Evolutionary conservation across 2,329 filamentous ascomycete genomes (phyloP), one percentile per base, ranked within the genome.

Genomic region (Tolypocladium amazonense): DNA sequence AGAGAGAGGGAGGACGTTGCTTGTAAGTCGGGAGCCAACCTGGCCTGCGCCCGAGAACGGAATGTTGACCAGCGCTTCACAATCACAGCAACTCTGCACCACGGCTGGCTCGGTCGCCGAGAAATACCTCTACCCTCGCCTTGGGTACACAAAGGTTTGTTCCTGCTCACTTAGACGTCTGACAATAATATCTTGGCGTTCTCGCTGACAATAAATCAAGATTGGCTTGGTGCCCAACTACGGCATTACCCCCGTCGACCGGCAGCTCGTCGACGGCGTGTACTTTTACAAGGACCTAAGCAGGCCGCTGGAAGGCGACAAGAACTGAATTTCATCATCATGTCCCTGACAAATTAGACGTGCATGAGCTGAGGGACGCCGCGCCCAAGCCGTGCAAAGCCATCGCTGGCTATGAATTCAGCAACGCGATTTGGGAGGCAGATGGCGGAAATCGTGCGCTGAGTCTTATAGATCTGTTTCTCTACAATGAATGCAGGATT

Each of bases 31-130:
- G 9, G 20, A 43, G 9, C 9, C 5, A 7, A 37, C 12, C 11
- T 9, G 35, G 11, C 35, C 3, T 14, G 35, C 8, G 35, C 35
- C 12, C 11, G 4, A 37, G 35, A 12, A 25, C 11, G n/a, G 12
- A 1, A 9, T 25, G 33, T 12, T 18, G 41, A 58, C 23, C 20
- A 56, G 56, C 8, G 23, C 8, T 15, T 12, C 25, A 9, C 27
- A 0, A 1, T 25, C 20, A 18, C 27, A 56, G 58, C 60, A 56
- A 58, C 37, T 64, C 23, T 58, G 58, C 5, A 62, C 59, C 23
- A 59, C 60, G 14, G 59, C 35, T 18, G 59, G 58, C 25, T 61
- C 58, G 2, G 53, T 59, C n/a, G 62, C 62, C 1, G 62, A 64
- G 20, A 54, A 57, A 47, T 56, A 60, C 23, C 27, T 64, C 11